These are phyloP conservation scores for Myxozyma sirexii DNA, from an alignment of 805 yeast genomes.

Conservation along the genomic window DNA sequence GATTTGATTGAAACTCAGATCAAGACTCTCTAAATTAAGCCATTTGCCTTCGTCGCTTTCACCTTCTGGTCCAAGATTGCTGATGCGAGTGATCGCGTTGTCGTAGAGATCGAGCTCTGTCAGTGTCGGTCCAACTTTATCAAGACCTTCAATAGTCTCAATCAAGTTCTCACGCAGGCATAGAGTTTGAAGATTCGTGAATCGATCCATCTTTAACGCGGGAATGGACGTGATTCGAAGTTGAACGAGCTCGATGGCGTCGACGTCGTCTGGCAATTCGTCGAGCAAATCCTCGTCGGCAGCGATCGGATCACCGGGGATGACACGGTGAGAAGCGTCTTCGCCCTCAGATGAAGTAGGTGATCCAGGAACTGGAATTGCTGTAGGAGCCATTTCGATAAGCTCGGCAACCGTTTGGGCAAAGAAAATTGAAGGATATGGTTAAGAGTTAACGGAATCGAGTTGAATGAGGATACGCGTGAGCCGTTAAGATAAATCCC, in stretches of 20 bases:
- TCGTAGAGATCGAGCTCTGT: slow-evolving; percentile 89
- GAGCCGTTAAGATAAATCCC: no score
- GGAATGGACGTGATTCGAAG: slow-evolving; percentile 55
- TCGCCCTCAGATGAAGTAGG: slow-evolving; percentile 5
- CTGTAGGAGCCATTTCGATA: neutral
- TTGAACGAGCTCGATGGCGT: slow-evolving; percentile 61
- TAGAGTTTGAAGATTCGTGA: slow-evolving; percentile 58
- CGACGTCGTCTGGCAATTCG: slow-evolving; percentile 51
- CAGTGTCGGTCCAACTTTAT: slow-evolving; percentile 57
- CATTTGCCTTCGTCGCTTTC: slow-evolving; percentile 16
- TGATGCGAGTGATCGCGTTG: slow-evolving; percentile 82
- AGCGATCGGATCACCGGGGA: slow-evolving; percentile 49
- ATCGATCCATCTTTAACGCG: slow-evolving; percentile 55
- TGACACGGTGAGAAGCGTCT: neutral
- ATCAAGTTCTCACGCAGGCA: slow-evolving; percentile 84
- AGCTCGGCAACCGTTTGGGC: no score
- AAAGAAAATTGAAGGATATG: no score
- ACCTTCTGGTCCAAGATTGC: slow-evolving; percentile 48
- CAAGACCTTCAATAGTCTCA: slow-evolving; percentile 71
- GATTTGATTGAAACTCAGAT: slow-evolving; percentile 87
- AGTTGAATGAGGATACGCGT: no score
- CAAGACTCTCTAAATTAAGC: slow-evolving; percentile 52
- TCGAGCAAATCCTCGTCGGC: slow-evolving; percentile 60
- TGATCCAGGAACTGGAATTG: neutral
- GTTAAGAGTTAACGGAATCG: no score